Base-by-base conservation (phyloP, 106 monocot genomes). In the Chionographis japonica region DNA sequence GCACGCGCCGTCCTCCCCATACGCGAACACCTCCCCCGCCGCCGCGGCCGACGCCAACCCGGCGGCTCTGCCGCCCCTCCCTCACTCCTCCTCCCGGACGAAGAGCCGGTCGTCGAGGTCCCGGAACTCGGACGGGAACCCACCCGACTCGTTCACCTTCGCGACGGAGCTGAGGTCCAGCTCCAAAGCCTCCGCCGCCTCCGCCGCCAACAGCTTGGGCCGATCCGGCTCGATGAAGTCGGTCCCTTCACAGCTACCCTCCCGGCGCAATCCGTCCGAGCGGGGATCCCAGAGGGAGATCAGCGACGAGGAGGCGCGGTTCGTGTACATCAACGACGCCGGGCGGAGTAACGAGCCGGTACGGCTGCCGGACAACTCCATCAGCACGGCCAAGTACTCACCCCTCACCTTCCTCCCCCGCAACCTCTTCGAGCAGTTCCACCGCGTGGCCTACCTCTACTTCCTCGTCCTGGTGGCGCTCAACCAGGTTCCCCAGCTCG, bases 371-470 rank as follows among this genome's bases (percentile, higher is more conserved):
- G 68, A 60, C 37, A 95, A 95, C 77, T 77, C 77, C 52, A 81
- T 94, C 59, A 72, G 77, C 20, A 95, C 94, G 14, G 50, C 82
- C 46, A 90, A 94, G 67, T 94, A 94, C 74, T 75, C 83, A n/a
- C 8, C 79, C 11, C 66, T 94, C 46, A 83, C 88, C 71, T 94
- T 94, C 78, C 57, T 94, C 54, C 90, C 90, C 4, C 82, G 83
- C 43, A 90, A 94, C 83, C 85, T 94, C 62, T 94, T 88, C 80
- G 94, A 94, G 59, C 90, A 94, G 71, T 94, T 94, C 83, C 94
- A 85, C 78, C 85, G 94, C 14, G 42, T 94, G 16, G 87, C 90
- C 50, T 94, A 90, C 79, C 55, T 94, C 57, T 90, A 94, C 83
- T 94, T 94, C 83, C 84, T 94, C 54, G 52, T 84, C 65, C 82